Base-by-base conservation (phyloP, 306 rosid genomes). In the Dalbergia cochinchinensis region DNA sequence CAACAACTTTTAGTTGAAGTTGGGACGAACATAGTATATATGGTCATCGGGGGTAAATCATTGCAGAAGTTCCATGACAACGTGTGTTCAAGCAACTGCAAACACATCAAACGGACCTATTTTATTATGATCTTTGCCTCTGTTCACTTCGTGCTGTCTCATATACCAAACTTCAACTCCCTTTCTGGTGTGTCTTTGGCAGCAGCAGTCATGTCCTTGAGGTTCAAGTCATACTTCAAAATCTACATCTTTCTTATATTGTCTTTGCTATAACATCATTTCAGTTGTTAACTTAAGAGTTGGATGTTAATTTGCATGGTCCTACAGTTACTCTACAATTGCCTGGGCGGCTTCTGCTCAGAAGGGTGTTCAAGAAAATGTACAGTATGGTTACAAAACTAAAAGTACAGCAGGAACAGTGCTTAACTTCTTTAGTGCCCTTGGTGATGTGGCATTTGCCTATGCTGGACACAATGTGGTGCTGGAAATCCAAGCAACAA, bases 401-500 rank as follows among this genome's bases (percentile, higher is more conserved):
- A 62, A 18, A 6, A 79, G 48, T 19, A 71, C 80, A 19, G 0
- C 86, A 10, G 94, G 90, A 58, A 81, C 72, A 11, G 80, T 88
- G 0, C 89, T 92, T 65, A 69, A 80, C 63, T 92, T 91, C 87
- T 85, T 91, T 15, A 87, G 13, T 20, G 97, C 94, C 10, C 84
- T 90, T 62, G 97, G 97, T 0, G 84, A 82, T 11, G 85, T 89
- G 3, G 97, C 94, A 22, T 92, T 91, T 64, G 97, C 97, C 6
- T 93, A 85, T 44, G 92, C 97, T 1, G 97, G 94, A 26, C 97
- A 91, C 82, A 91, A 91, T 15, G 97, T 93, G 72, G 98, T 86
- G 42, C 22, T 93, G 63, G 98, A 93, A 83, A 93, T 93, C 68
- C 98, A 93, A 73, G 97, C 97, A 73, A 91, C 97, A n/a, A 86